Base-by-base conservation (phyloP, 2,329 filamentous ascomycete genomes). In the Eutypella sp. region DNA sequence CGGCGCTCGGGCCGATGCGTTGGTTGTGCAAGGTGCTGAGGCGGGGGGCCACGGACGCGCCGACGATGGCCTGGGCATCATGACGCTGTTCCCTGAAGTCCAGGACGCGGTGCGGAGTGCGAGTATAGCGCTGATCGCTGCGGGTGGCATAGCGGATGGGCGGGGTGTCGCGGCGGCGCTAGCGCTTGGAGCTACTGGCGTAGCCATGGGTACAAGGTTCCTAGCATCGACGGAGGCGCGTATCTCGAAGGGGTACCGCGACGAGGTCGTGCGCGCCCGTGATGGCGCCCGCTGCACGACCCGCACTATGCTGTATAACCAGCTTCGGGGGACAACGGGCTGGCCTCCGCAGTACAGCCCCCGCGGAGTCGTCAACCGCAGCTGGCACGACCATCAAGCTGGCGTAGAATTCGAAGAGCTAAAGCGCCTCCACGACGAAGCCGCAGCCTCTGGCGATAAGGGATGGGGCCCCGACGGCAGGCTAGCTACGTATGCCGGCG, bases 181-280 rank as follows among this genome's bases (percentile, higher is more conserved):
- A 11, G 61, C 67, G 1, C 65, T 81, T 1, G 78, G 79, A 0
- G 76, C 78, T 1, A 60, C 66, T 0, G 83, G 78, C 0, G 70
- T 74, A 0, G 78, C 72, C 0, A 71, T 87, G 68, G 84, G 84
- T 0, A 87, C 84, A 1, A 71, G 81, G 7, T 82, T 85, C 46
- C 70, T 87, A 1, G 80, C 79, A 0, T 55, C 67, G 0, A 55
- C 47, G 0, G 70, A 74, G 51, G 60, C 70, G 1, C 63, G 67
- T 6, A 66, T 73, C 29, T 58, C 52, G 41, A 61, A 59, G 45
- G 68, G 67, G 1, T 73, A 73, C 39, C 70, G 69, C 42, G 51
- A 66, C n/a, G 71, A 70, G 42, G 61, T 73, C 0, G 47, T 74
- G 0, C 59, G 65, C 1, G 69, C 70, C 0, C 49, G 51, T 1